These are phyloP conservation scores for Pelargonium citronellum DNA, from an alignment of 441 rosid genomes.

Conservation along the genomic window DNA sequence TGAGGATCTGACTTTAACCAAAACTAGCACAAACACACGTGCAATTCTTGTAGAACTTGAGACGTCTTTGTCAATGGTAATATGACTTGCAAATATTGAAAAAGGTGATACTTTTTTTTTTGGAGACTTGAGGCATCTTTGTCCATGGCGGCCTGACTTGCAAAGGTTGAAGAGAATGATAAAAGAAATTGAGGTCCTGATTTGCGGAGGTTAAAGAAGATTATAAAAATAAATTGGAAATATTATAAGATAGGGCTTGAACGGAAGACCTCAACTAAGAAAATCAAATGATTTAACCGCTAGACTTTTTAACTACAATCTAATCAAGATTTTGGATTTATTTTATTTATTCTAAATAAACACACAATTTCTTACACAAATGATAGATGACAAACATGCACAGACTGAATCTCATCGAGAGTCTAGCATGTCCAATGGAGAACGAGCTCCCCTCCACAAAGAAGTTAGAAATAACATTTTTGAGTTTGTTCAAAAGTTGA, in stretches of 20 bases:
- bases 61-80: too few relatives aligned
- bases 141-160: background rate
- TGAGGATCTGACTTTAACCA: background rate
- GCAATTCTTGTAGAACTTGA: too few relatives aligned
- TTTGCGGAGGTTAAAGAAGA: too few relatives aligned
- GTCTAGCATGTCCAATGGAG: slow-evolving; percentile 24
- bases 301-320: background rate
- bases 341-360: too few relatives aligned
- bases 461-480: slow-evolving; percentile 57
- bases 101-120: background rate
- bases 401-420: slow-evolving; percentile 28
- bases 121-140: background rate
- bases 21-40: too few relatives aligned
- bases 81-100: too few relatives aligned
- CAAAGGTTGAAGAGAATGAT: background rate
- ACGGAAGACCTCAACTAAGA: background rate
- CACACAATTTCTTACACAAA: too few relatives aligned
- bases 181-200: background rate
- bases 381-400: slow-evolving; percentile 19
- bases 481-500: slow-evolving; percentile 34
- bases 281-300: background rate
- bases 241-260: background rate
- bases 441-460: slow-evolving; percentile 37
- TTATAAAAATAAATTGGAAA: too few relatives aligned
- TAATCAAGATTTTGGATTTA: background rate